Evolutionary conservation across 2,329 filamentous ascomycete genomes (phyloP), one percentile per base, ranked within the genome.

Genomic region (Ophiostoma pallidulum): DNA sequence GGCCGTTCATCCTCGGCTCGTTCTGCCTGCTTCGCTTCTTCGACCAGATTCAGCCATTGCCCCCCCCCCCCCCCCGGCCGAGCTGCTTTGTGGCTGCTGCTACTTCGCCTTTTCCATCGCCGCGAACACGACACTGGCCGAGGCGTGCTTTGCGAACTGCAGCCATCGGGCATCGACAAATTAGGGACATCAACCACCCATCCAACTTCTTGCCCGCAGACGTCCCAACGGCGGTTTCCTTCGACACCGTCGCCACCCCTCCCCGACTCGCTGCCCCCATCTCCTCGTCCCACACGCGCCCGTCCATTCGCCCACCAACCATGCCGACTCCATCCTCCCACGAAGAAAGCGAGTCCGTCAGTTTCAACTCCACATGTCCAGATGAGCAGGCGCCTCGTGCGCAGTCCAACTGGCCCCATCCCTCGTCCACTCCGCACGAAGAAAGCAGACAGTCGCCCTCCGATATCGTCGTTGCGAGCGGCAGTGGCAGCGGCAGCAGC

Each of bases 361-460:
- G 57, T 47, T 66, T 69, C 37, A 51, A 47, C 54, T 66, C 66
- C 39, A 66, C 66, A 54, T 72, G 69, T 49, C 69, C 69, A 49
- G 69, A 72, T 49, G 66, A 71, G 22, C 57, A 63, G 59, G 42
- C 55, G 57, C 47, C 58, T 45, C 43, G 54, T 45, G 50, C 61
- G 51, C 51, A 53, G 8, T 47, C 57, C 16, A 53, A 50, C 50
- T 62, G 60, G 59, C 53, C 50, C 49, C 13, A 41, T 14, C 45
- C 40, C 14, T 43, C 51, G 1, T 51, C 55, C 9, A 44, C 52
- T 16, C 31, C 53, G 3, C 55, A 57, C 33, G 35, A 51, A 18
- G 33, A 41, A 12, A 24, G 28, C 22, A 22, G 37, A 4, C 45
- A 13, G 18, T 6, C 45, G 10, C 41, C 28, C 16, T 9, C 18